Evolutionary conservation across 164 flowering plant genomes (phyloP), one percentile per base, ranked within the genome.

Genomic region (Brasenia schreberi): DNA sequence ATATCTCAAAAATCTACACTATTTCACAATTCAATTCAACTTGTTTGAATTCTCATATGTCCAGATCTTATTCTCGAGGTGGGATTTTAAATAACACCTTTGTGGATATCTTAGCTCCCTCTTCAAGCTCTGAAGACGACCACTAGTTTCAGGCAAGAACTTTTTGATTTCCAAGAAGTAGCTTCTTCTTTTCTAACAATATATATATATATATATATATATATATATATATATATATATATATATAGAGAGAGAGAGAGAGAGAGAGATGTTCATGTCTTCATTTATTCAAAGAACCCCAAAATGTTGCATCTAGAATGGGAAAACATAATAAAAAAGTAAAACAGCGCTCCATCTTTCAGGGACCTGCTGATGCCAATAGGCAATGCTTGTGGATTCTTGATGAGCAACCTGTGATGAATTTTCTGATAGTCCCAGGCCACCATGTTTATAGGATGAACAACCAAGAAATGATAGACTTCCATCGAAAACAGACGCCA

Each of bases 331-430:
- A 23, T 23, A 23, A 0, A 23, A 23, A 23, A 23, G 27, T 23
- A 23, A 23, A 23, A 23, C 27, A 23, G 27, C 2, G 27, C 27
- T 23, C 27, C 27, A 23, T 23, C 27, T 64, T 64, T 16, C 76
- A 92, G 97, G 97, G 97, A 43, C 90, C 94, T 5, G 97, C 98
- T 56, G 98, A 94, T 85, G 97, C 97, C 27, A 95, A 90, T 49
- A 87, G 98, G 78, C 94, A 87, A 76, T 90, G 83, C 70, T 74
- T 90, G 69, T 94, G 98, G 98, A 69, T 94, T 66, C 85, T 94
- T 77, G 96, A 94, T 79, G 96, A 90, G 78, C 95, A 94, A 76
- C 82, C 82, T 70, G 88, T 92, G 17, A 71, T 81, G 77, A 95
- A 92, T 59, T 89, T 72, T 73, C 73, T 92, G 49, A 72, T 92